Percentiles rank a stretch among this genome's conserved stretches.
These are phyloP conservation scores for Neltuma alba DNA, from an alignment of 306 rosid genomes.

Conservation along the genomic window DNA sequence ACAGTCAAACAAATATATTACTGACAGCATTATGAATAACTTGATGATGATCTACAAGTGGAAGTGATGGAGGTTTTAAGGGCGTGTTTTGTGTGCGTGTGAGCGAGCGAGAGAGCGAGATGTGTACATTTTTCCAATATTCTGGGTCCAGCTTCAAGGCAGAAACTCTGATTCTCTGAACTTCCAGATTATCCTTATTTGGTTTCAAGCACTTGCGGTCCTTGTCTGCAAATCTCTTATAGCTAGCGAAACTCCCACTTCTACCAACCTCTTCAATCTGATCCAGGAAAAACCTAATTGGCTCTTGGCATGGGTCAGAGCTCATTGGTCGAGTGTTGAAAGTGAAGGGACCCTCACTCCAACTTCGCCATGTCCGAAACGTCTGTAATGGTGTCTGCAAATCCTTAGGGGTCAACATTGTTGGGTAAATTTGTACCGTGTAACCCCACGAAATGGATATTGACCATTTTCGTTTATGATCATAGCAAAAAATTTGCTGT, in stretches of 20 bases:
- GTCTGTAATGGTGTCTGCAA: slow-evolving; percentile 74
- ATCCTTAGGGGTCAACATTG: slow-evolving; percentile 54
- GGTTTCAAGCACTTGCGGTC: slow-evolving; percentile 42
- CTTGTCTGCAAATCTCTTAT: slow-evolving; percentile 41
- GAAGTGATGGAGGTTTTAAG: background rate
- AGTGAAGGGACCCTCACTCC: slow-evolving; percentile 75
- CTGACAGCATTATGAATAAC: background rate
- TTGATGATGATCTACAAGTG: background rate
- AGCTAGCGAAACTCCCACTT: slow-evolving; percentile 60
- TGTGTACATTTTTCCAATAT: slow-evolving; percentile 67
- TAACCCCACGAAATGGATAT: slow-evolving; percentile 91
- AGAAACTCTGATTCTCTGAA: slow-evolving; percentile 58
- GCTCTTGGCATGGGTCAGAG: slow-evolving; percentile 67
- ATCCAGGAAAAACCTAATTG: slow-evolving; percentile 59
- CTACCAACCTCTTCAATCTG: slow-evolving; percentile 41
- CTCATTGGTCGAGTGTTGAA: slow-evolving; percentile 80
- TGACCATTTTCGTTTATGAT: slow-evolving; percentile 63
- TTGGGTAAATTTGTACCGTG: slow-evolving; percentile 68
- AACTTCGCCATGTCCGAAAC: slow-evolving; percentile 83
- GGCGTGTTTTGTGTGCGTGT: background rate
- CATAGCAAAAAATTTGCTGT: slow-evolving; percentile 79
- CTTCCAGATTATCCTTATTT: slow-evolving; percentile 31
- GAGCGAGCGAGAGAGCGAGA: slow-evolving; percentile 4
- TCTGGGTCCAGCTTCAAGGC: slow-evolving; percentile 65
- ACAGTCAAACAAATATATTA: background rate